Percentiles rank a stretch among this genome's conserved stretches.
Conservation (phyloP, 1,284 basidiomycete species). For the Thecaphora thlaspeos region DNA sequence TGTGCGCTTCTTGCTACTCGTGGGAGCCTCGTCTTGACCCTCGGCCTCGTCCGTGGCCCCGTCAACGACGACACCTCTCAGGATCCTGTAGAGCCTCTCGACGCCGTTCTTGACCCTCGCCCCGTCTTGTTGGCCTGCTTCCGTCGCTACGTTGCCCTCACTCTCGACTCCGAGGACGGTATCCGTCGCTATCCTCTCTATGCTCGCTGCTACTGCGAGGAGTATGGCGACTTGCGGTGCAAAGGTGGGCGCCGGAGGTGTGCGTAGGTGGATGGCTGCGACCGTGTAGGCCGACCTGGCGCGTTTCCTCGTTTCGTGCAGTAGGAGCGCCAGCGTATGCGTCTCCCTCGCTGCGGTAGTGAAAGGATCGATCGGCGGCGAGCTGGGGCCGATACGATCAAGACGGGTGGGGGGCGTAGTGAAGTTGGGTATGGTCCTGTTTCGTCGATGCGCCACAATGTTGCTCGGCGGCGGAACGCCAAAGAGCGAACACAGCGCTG, state of each 20-base stretch:
- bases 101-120: not conserved
- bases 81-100: not conserved
- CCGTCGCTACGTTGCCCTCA: not conserved
- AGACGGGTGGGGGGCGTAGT: not conserved
- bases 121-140: too few species aligned
- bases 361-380: not conserved
- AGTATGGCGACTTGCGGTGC: constrained; percentile 9
- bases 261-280: constrained; percentile 17
- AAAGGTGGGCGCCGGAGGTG: constrained; percentile 31
- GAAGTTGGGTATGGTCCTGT: not conserved
- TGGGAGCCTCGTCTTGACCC: too few species aligned
- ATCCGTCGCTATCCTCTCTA: not conserved
- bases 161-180: not conserved
- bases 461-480: too few species aligned
- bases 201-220: constrained; percentile 4
- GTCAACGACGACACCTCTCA: not conserved
- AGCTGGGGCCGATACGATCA: not conserved
- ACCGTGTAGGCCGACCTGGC: not conserved
- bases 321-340: not conserved
- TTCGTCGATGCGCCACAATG: too few species aligned
- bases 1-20: not conserved
- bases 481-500: not conserved
- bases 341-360: not conserved
- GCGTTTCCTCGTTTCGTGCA: not conserved
- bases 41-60: too few species aligned